A percentile compares a stretch with the other conserved stretches of the same genome.
These are phyloP conservation scores for Malbranchea zuffiana DNA, from an alignment of 2,329 filamentous ascomycete genomes.

Conservation along the genomic window DNA sequence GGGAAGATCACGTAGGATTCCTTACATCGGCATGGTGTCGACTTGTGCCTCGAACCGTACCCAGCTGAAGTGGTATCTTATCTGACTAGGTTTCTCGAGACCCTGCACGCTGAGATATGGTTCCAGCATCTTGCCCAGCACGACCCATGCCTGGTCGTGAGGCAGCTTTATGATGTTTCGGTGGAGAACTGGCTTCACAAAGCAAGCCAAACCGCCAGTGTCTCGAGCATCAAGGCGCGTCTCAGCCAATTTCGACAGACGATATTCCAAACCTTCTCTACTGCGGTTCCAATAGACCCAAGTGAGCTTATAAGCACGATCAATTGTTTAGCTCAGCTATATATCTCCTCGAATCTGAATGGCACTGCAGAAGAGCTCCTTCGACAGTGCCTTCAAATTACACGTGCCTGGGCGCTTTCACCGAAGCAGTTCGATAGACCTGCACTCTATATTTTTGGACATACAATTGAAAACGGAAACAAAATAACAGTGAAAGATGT, in stretches of 20 bases:
- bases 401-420: background rate
- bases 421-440: no score
- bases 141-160: background rate
- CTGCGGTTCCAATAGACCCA: background rate
- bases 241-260: background rate
- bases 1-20: background rate
- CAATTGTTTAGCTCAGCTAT: background rate
- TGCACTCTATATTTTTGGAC: background rate
- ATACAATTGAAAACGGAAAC: background rate
- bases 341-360: background rate
- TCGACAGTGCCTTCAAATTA: background rate
- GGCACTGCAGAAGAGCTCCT: background rate
- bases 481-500: background rate
- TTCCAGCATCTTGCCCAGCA: background rate
- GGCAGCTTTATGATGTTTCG: background rate
- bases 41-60: background rate
- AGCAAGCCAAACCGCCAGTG: background rate
- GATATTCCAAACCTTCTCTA: background rate
- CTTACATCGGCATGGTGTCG: background rate
- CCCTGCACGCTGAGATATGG: background rate
- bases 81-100: background rate
- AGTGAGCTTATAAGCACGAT: background rate
- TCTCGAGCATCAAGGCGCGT: background rate
- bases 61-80: background rate
- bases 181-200: background rate